phyloP scores from a whole-genome alignment of 148 eudicot species.

The Selenicereus undatus region DNA sequence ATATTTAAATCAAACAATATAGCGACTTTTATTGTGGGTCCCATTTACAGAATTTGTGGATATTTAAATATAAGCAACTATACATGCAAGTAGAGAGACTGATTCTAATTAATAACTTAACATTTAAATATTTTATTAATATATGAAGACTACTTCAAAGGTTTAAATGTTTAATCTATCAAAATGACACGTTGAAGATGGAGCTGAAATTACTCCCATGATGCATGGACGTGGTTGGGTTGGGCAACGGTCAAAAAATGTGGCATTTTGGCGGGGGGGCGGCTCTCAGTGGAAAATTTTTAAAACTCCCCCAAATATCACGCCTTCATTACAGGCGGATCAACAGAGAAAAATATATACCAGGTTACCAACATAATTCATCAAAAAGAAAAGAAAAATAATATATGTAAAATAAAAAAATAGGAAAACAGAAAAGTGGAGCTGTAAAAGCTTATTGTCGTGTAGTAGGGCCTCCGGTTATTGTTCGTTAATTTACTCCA shows the following conservation, averaged over 20 bases:
- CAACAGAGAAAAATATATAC: not conserved
- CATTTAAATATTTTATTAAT: no score
- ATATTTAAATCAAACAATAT: no score
- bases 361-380: no score
- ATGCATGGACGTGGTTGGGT: not conserved
- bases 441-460: not conserved
- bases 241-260: not conserved
- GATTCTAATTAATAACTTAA: no score
- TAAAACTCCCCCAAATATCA: not conserved
- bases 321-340: constrained; percentile 2
- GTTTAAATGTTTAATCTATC: no score
- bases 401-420: no score
- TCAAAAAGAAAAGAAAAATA: no score
- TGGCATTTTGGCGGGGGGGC: constrained; percentile 5
- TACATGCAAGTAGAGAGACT: no score
- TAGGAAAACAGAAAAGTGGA: not conserved
- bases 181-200: not conserved
- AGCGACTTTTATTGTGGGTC: no score
- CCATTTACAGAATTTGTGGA: no score
- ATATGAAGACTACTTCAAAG: no score
- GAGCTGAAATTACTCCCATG: constrained; percentile 5
- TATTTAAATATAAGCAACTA: no score
- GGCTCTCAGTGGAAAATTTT: not conserved
- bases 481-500: constrained; percentile 27
- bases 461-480: constrained; percentile 25